Percentiles rank a stretch among this genome's conserved stretches.
phyloP scores from a whole-genome alignment of 352 stramenopile genomes.

The Globisporangium uncinulatum region DNA sequence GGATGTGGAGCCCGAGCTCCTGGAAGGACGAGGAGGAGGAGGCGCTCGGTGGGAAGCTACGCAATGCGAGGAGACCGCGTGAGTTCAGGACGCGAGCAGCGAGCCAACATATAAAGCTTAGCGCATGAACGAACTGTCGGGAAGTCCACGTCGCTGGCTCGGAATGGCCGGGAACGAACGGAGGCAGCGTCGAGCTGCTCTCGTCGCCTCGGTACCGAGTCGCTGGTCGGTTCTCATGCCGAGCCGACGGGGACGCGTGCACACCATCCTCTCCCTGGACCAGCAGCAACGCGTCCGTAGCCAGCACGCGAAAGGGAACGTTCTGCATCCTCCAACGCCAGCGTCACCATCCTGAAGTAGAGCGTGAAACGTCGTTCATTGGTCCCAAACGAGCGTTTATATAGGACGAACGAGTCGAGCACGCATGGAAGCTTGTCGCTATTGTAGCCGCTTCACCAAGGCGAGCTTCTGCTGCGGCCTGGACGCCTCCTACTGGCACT shows the following conservation, averaged over 20 bases:
- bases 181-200: background rate
- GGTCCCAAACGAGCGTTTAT: too few relatives aligned
- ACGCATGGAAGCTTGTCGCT: too few relatives aligned
- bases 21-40: too few relatives aligned
- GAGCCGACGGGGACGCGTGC: too few relatives aligned
- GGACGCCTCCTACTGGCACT: too few relatives aligned
- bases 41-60: slow-evolving; percentile 3
- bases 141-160: slow-evolving; percentile 9
- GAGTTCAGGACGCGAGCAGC: background rate
- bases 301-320: slow-evolving; percentile 14
- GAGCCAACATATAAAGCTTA: background rate
- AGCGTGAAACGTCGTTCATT: too few relatives aligned
- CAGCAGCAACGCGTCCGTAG: slow-evolving; percentile 4
- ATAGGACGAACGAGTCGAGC: too few relatives aligned
- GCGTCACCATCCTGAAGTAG: too few relatives aligned
- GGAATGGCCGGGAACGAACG: slow-evolving; percentile 1
- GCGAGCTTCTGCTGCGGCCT: too few relatives aligned
- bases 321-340: slow-evolving; percentile 3
- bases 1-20: slow-evolving; percentile 15
- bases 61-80: background rate
- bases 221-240: too few relatives aligned
- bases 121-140: background rate
- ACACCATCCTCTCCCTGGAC: background rate
- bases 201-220: background rate
- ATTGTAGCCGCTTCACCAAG: too few relatives aligned